Evolutionary conservation across 805 yeast genomes (phyloP).

Genomic region (Suhomyces emberorum): DNA sequence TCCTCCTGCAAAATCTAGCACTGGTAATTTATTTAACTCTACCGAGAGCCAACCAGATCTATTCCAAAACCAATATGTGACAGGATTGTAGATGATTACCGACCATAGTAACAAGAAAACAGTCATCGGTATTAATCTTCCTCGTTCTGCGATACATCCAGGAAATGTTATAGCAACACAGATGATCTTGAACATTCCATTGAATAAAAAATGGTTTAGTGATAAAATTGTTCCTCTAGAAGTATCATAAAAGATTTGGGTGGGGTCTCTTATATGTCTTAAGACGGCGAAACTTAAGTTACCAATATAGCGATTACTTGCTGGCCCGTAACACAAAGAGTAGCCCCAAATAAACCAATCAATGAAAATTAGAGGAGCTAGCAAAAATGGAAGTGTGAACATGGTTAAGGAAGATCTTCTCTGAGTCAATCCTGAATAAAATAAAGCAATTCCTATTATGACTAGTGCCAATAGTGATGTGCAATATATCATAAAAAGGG

Average conservation of each 20-base stretch:
- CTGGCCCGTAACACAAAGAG: conserved; percentile 36
- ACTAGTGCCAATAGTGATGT: conserved; percentile 29
- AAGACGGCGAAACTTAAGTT: conserved; percentile 12
- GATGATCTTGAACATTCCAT: conserved; percentile 35
- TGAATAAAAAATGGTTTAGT: conserved; percentile 37
- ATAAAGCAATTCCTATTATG: conserved; percentile 35
- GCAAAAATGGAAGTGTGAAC: conserved; percentile 33
- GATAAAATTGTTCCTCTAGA: conserved; percentile 38
- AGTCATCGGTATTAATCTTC: conserved; percentile 40
- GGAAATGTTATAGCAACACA: conserved; percentile 43
- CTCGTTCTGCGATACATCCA: conserved; percentile 44
- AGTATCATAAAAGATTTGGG: conserved; percentile 23
- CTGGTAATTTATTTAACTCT: conserved; percentile 31
- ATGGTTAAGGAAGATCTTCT: conserved; percentile 40
- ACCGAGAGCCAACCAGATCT: conserved; percentile 40
- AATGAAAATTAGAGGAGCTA: conserved; percentile 29
- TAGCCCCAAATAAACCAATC: conserved; percentile 48
- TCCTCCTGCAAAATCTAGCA: conserved; percentile 46
- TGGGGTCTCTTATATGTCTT: conserved; percentile 21
- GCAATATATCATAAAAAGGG: conserved; percentile 37
- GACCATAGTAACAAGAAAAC: conserved; percentile 41
- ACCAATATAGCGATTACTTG: conserved; percentile 31
- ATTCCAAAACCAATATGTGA: conserved; percentile 46
- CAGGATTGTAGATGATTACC: conserved; percentile 39
- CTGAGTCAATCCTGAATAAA: conserved; percentile 43